phyloP scores from a whole-genome alignment of 345 rosid species.

The Pugionium dolabratum region DNA sequence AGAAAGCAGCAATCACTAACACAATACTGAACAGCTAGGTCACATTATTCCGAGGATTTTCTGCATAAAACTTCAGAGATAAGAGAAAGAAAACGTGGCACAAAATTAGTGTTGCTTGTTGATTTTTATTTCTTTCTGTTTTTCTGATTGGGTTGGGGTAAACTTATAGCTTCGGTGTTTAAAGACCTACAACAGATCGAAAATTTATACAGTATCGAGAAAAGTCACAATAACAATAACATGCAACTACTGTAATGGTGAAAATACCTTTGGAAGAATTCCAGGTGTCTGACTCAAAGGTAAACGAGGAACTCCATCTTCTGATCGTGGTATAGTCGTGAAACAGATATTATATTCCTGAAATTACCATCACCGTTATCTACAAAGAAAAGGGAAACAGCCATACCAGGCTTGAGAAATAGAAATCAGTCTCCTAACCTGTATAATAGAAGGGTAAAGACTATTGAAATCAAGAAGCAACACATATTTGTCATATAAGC shows the following conservation, averaged over 20 bases:
- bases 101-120: background rate
- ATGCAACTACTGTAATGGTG: constrained; percentile 15
- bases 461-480: constrained; percentile 97
- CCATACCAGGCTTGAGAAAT: constrained; percentile 21
- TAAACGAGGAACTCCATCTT: constrained; percentile 74
- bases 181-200: background rate
- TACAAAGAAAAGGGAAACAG: constrained; percentile 24
- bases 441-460: constrained; percentile 98
- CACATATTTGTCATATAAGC: constrained; percentile 90
- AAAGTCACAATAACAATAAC: constrained; percentile 1
- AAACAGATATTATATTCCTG: constrained; percentile 98
- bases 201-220: background rate
- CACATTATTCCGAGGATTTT: constrained; percentile 4
- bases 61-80: background rate
- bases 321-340: constrained; percentile 86
- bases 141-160: constrained; percentile 5
- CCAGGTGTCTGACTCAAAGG: constrained; percentile 75
- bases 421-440: constrained; percentile 53
- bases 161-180: constrained; percentile 1
- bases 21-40: constrained; percentile 19
- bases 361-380: constrained; percentile 24
- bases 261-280: constrained; percentile 84
- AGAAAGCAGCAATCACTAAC: constrained; percentile 27
- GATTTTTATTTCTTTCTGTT: constrained; percentile 8
- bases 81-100: constrained; percentile 12